phyloP scores from a whole-genome alignment of 2,329 filamentous ascomycete genomes.

The Sporothrix euskadiensis region DNA sequence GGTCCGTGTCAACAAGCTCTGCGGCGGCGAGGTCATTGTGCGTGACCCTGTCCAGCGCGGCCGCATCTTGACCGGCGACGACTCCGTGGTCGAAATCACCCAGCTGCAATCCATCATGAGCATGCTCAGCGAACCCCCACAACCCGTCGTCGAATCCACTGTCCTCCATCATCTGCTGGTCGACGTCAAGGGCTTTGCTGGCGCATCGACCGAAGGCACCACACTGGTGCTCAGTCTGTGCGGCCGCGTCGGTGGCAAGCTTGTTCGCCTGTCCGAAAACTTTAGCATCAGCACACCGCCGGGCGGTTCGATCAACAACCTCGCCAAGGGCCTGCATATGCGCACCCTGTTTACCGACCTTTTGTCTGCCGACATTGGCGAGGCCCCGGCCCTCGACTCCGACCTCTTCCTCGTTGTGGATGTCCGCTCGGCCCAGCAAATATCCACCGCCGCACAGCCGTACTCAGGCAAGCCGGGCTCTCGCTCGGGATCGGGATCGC shows the following conservation, averaged over 20 bases:
- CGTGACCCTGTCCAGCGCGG: slow-evolving; percentile 82
- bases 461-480: slow-evolving; percentile 50
- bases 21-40: slow-evolving; percentile 92
- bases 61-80: slow-evolving; percentile 83
- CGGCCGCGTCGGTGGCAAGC: slow-evolving; percentile 63
- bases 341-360: slow-evolving; percentile 88
- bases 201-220: slow-evolving; percentile 72
- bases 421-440: slow-evolving; percentile 63
- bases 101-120: slow-evolving; percentile 95
- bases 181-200: slow-evolving; percentile 79
- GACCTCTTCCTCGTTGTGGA: slow-evolving; percentile 84
- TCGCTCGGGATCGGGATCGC: slow-evolving; percentile 51
- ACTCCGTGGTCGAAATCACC: slow-evolving; percentile 89
- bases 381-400: slow-evolving; percentile 61
- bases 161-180: slow-evolving; percentile 79
- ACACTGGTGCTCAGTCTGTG: slow-evolving; percentile 78
- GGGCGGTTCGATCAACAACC: slow-evolving; percentile 67
- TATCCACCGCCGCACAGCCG: slow-evolving; percentile 38
- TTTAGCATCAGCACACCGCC: slow-evolving; percentile 77
- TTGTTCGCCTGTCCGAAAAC: slow-evolving; percentile 75
- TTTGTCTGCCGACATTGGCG: slow-evolving; percentile 70
- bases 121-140: slow-evolving; percentile 79
- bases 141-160: slow-evolving; percentile 64
- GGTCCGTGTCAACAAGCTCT: slow-evolving; percentile 89
- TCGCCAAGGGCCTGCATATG: slow-evolving; percentile 66